Base-by-base conservation (phyloP, 192 early-diverging fungal species). In the Coemansia sp. region DNA sequence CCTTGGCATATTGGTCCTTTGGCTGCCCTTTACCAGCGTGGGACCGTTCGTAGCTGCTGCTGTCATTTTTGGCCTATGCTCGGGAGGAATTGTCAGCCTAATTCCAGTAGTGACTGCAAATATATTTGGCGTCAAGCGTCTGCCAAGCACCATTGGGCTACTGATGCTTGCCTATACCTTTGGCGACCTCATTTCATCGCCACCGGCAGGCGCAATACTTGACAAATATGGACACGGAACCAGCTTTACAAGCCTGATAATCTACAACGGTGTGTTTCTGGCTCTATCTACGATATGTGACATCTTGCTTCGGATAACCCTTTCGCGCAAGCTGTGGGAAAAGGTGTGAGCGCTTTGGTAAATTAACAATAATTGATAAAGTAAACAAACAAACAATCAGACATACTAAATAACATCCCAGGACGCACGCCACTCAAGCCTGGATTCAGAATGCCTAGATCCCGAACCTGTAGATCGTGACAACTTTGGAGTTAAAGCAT, bases 171-270 rank as follows among this genome's bases (percentile, higher is more conserved):
- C 67, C 1, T 71, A 76, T 53, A 64, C 53, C 0, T 22, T 64
- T 37, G 68, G 68, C 3, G 20, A 39, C 12, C 26, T 76, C 12
- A 32, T 70, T 4, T 65, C 54, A 14, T 58, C 68, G 19, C 74
- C 68, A 11, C 55, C 59, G 1, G 68, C 56, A 1, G 74, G 68
- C 0, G 55, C 41, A 0, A 20, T 76, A 29, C 53, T 76, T 9
- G 74, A 76, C 43, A 71, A 64, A 22, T 70, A 71, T 47, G 74
- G 74, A 1, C 68, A 68, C 39, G 62, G 68, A 3, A 61, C 65
- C 8, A 43, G 64, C 48, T 67, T 57, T 29, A 64, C 55, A 35
- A 26, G 64, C 26, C 8, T 68, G 27, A 68, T 77, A 23, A 19
- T 71, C 13, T 76, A 66, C 24, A 58, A 41, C 6, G 74, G 64